Evolutionary conservation across 768 basidiomycete species (phyloP).

Genomic region (Tylopilus plumbeoviolaceoides): DNA sequence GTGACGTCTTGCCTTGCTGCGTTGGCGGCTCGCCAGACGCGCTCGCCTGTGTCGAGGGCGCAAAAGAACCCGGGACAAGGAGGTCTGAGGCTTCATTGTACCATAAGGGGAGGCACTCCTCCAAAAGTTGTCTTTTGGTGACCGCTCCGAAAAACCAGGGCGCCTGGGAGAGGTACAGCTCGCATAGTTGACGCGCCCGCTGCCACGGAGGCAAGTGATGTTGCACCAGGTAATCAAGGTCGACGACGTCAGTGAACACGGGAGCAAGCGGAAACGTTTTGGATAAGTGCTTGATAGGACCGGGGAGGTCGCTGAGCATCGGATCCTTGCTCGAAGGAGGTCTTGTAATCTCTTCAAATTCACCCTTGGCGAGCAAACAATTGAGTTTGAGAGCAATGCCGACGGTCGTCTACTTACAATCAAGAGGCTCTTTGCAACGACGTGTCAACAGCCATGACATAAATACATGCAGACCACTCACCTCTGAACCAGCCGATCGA

Average conservation of each 20-base stretch:
- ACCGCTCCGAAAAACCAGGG: slow-evolving; percentile 80
- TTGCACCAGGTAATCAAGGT: slow-evolving; percentile 44
- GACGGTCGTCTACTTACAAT: slow-evolving; percentile 39
- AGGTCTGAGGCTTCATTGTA: slow-evolving; percentile 46
- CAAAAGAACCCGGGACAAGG: slow-evolving; percentile 23
- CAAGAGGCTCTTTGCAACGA: slow-evolving; percentile 44
- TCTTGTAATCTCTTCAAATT: slow-evolving; percentile 8
- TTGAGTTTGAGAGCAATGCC: not conserved
- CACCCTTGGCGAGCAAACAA: slow-evolving; percentile 20
- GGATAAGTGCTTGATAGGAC: slow-evolving; percentile 27
- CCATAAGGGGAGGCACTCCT: slow-evolving; percentile 64
- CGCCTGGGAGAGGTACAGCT: slow-evolving; percentile 73
- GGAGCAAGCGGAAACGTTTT: slow-evolving; percentile 49
- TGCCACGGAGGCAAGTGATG: slow-evolving; percentile 55
- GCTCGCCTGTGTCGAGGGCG: slow-evolving; percentile 12
- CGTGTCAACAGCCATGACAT: slow-evolving; percentile 5
- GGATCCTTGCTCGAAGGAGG: not conserved
- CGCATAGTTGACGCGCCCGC: slow-evolving; percentile 54
- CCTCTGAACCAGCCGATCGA: slow-evolving; percentile 69
- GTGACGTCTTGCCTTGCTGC: slow-evolving; percentile 35
- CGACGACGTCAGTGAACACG: slow-evolving; percentile 31
- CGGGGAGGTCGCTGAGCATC: slow-evolving; percentile 20
- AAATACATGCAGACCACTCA: slow-evolving; percentile 35
- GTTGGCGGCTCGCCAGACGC: slow-evolving; percentile 5
- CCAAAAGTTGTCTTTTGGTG: slow-evolving; percentile 55